Evolutionary conservation across 352 stramenopile genomes (phyloP), one percentile per base, ranked within the genome.

Genomic region (Pseudoperonospora humuli): DNA sequence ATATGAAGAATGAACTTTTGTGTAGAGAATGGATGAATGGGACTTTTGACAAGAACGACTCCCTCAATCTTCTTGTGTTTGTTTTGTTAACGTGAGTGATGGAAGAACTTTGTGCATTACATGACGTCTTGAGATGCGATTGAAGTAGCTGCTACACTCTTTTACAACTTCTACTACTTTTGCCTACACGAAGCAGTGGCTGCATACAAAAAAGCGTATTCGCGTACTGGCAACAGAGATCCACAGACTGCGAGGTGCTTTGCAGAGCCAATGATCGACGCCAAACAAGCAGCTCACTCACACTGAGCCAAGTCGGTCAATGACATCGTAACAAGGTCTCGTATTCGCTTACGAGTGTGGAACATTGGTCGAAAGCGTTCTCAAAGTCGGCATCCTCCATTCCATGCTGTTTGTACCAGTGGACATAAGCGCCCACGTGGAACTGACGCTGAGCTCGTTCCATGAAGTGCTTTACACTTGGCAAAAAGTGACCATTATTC

Each of bases 391-490:
- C 53, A 28, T 81, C 58, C 43, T 84, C 68, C 15, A 84, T 56
- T 11, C 71, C 71, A 33, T 76, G 55, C 33, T 84, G 68, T 39
- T 67, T 68, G 34, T 79, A 84, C 71, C 71, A 84, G 52, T 84
- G 71, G 0, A 65, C 46, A 50, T 84, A 84, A 3, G 71, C 71
- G 2, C 54, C 52, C 0, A 57, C 66, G 2, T 60, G 21, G 20
- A 75, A 78, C 47, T 84, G 71, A 5, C 45, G 49, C 26, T 59
- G 66, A n/a, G 60, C 68, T 25, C 68, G 66, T 27, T 79, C 39
- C 18, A 80, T 50, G 28, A 70, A 72, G 9, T 64, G 57, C 15
- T 43, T 54, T 7, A 62, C 62, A 11, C 57, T 77, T 2, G 36
- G 20, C n/a, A 64, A 39, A n/a, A 67, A 73, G 37, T 67, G 51